These are phyloP conservation scores for Trametes maxima DNA, from an alignment of 768 basidiomycete genomes.

Conservation along the genomic window DNA sequence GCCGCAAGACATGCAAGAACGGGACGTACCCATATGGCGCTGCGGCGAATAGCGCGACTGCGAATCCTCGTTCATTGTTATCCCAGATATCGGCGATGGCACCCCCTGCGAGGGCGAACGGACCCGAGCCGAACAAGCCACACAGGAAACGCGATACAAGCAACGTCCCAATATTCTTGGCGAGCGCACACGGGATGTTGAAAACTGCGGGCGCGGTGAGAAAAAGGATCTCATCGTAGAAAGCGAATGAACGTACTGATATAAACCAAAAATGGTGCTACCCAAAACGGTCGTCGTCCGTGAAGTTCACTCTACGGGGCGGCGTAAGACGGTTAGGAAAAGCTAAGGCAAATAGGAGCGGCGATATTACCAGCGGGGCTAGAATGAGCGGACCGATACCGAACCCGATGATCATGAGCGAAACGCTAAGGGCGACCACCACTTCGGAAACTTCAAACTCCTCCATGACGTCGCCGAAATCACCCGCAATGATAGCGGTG, in stretches of 20 bases:
- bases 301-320: conserved; percentile 38
- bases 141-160: conserved; percentile 45
- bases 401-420: conserved; percentile 41
- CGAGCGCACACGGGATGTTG: conserved; percentile 44
- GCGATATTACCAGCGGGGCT: conserved; percentile 30
- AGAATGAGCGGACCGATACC: conserved; percentile 36
- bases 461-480: conserved; percentile 36
- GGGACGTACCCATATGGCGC: conserved; percentile 38
- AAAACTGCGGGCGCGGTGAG: conserved; percentile 26
- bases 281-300: conserved; percentile 42
- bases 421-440: conserved; percentile 37
- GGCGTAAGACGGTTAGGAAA: conserved; percentile 25
- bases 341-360: conserved; percentile 24
- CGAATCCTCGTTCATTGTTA: conserved; percentile 41
- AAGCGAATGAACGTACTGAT: conserved; percentile 18
- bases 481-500: conserved; percentile 40
- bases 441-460: conserved; percentile 38
- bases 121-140: conserved; percentile 42
- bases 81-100: conserved; percentile 40
- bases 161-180: conserved; percentile 41
- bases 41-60: conserved; percentile 44
- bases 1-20: too few relatives aligned
- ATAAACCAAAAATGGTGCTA: conserved; percentile 43
- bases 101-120: conserved; percentile 40
- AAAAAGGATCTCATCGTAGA: neutral